Evolutionary conservation across 352 stramenopile species (phyloP), one percentile per base, ranked within the genome.

Genomic region (Phytopythium montanum): DNA sequence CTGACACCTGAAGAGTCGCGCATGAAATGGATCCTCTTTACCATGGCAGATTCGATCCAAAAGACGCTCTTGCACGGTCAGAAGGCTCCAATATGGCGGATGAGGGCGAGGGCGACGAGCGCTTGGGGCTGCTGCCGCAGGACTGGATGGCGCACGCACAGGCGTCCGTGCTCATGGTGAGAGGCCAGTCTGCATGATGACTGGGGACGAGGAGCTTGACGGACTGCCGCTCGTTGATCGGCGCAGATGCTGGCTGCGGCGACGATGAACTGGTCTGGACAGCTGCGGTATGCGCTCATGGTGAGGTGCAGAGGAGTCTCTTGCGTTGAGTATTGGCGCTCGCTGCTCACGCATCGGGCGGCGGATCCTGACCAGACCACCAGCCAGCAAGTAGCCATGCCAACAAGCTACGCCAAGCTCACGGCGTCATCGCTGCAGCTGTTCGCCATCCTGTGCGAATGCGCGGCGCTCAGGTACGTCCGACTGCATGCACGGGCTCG

Each of bases 101-200:
- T 12, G 49, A 34, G 33, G 26, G 6, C 19, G 49, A 34, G 28
- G 7, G 14, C 13, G 51, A 26, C 8, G 33, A 56, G 7, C 41
- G 54, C 48, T 23, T 19, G 26, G 1, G 18, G 34, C 19, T 31
- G 54, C 54, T 70, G 33, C 45, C 60, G 41, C 29, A 55, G 21
- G 60, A 46, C 51, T 56, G 51, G 51, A 14, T 42, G 38, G 23
- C 39, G 53, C 53, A 59, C 38, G 53, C 38, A 18, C 36, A 50
- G 18, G 53, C 53, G 14, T 16, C 18, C 8, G 26, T 19, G 26
- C 53, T 51, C 26, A 59, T 59, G 53, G 53, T 59, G 6, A 8
- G 33, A 16, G 1, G n/a, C 19, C 14, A n/a, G n/a, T 6, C n/a
- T 8, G 14, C n/a, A 2, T 7, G 31, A 14, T 46, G 39, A 8